Conservation (phyloP, 805 yeast genomes). For the Saccharomycopsis guyanensis region DNA sequence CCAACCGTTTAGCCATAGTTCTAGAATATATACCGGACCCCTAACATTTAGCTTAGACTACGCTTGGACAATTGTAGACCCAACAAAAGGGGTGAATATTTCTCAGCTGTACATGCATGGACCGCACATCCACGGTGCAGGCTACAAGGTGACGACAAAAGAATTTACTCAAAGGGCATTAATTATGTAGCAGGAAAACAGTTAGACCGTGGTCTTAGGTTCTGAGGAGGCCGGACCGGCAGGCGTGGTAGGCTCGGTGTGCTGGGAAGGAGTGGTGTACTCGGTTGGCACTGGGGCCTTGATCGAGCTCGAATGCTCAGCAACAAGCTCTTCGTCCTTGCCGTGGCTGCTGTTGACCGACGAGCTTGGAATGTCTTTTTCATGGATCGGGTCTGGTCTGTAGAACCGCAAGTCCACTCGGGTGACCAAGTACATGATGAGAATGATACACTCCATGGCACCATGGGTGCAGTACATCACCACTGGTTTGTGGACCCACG, state of each 20-base stretch:
- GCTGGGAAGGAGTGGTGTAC: background rate
- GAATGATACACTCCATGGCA: conserved; percentile 50
- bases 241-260: background rate
- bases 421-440: conserved; percentile 48
- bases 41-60: too few species aligned
- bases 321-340: background rate
- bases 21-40: too few species aligned
- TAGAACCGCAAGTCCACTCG: conserved; percentile 74
- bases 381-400: conserved; percentile 48
- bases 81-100: too few species aligned
- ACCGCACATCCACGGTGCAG: too few species aligned
- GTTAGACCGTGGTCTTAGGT: too few species aligned
- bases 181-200: too few species aligned
- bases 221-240: background rate
- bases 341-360: background rate
- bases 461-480: conserved; percentile 69
- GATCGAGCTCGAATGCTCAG: background rate
- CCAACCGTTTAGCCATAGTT: too few species aligned
- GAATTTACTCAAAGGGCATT: too few species aligned
- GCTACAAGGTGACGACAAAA: too few species aligned
- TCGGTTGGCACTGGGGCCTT: background rate
- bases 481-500: conserved; percentile 44
- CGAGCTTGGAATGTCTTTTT: background rate
- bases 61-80: too few species aligned
- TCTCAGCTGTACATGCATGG: too few species aligned